A percentile compares a stretch with the other conserved stretches of the same genome.
Conservation (phyloP, 192 early-diverging fungal genomes). For the Podila clonocystis region DNA sequence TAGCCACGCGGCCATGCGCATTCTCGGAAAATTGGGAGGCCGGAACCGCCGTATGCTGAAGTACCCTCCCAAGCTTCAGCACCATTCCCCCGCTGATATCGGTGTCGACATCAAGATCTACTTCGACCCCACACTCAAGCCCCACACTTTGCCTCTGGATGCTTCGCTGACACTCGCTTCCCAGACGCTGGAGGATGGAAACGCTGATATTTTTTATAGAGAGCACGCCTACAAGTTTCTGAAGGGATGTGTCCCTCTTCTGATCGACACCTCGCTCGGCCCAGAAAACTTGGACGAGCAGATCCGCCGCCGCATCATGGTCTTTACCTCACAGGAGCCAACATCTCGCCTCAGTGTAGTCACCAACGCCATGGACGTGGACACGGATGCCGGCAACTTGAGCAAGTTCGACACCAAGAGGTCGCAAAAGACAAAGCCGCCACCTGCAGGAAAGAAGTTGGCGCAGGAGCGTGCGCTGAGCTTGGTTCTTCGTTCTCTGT, state of each 20-base stretch:
- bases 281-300: constrained; percentile 53
- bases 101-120: constrained; percentile 69
- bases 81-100: constrained; percentile 54
- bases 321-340: constrained; percentile 27
- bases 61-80: constrained; percentile 67
- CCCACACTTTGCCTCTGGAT: constrained; percentile 69
- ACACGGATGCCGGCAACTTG: constrained; percentile 47
- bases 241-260: constrained; percentile 69
- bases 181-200: constrained; percentile 63
- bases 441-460: constrained; percentile 64
- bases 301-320: constrained; percentile 48
- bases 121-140: constrained; percentile 62
- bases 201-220: constrained; percentile 61
- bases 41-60: constrained; percentile 90
- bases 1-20: constrained; percentile 87
- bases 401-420: constrained; percentile 37
- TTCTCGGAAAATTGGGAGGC: constrained; percentile 98
- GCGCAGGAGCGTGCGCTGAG: constrained; percentile 74
- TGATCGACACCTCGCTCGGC: constrained; percentile 73
- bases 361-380: constrained; percentile 52
- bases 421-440: constrained; percentile 33
- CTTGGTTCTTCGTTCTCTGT: constrained; percentile 68
- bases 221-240: constrained; percentile 74
- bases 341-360: constrained; percentile 13
- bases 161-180: constrained; percentile 62